Base-by-base conservation (phyloP, 2,329 filamentous ascomycete genomes). In the Myrmaecium sp. region DNA sequence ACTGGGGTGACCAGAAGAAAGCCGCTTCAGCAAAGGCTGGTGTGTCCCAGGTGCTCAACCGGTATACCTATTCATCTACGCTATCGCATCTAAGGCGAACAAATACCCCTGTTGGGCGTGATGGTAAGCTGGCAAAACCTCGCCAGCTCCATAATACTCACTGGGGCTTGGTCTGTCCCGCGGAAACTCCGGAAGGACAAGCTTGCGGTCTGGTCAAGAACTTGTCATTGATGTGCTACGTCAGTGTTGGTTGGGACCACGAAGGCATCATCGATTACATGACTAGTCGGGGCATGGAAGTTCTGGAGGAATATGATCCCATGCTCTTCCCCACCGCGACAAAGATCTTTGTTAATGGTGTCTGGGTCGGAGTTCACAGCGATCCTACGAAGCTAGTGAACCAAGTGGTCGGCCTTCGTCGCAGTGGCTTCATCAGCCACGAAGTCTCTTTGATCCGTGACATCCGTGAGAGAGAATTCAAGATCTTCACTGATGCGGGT, bases 1-100 rank as follows among this genome's bases (percentile, higher is more conserved):
- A 98, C 56, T 98, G 89, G 91, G 91, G 89, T 46, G 89, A 98
- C 39, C 89, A 98, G 60, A 98, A 95, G 67, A 98, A 95, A 62
- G 84, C 89, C 12, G 79, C 80, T 42, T 86, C 77, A 40, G 81
- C 84, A 1, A 95, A 91, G 36, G 89, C 89, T 24, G 91, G 89
- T 64, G 89, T 98, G 24, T 95, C 86, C 25, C 89, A 98, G 57
- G 91, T 98, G 56, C 58, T 98, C 44, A 98, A 94, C 60, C 73
- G 89, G 49, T 98, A 95, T 51, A 95, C 91, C 0, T 98, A 94
- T 47, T 74, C 89, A 10, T 98, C 91, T 21, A 95, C 86, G 0
- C 58, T 98, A 22, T 98, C 89, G 11, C 91, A 98, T 74, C 67
- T 98, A 55, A 75, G 91, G 42, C 75, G 89, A 45, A 98, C 91